Conservation (phyloP, 192 early-diverging fungal species). For the Backusella mclennaniae region DNA sequence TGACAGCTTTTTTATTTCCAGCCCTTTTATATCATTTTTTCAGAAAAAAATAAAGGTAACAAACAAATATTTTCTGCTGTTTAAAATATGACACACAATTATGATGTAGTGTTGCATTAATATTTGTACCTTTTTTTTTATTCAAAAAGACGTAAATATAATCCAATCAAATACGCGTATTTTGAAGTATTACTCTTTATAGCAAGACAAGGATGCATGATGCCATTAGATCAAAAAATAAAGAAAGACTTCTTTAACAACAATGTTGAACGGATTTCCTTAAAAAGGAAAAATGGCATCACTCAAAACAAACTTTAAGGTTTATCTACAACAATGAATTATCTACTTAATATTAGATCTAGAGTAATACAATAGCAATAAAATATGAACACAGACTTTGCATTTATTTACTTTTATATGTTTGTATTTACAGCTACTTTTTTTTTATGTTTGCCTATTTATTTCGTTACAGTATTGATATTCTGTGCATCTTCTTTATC, state of each 20-base stretch:
- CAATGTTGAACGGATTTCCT: not conserved
- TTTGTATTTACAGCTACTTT: not conserved
- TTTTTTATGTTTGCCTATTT: not conserved
- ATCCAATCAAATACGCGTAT: not conserved
- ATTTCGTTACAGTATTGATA: not conserved
- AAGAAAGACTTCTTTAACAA: not conserved
- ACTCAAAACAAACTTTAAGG: slow-evolving; percentile 1
- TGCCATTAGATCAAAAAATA: not conserved
- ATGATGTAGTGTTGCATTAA: slow-evolving; percentile 9
- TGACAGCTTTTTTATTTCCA: not conserved
- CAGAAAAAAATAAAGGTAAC: not conserved
- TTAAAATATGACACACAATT: not conserved
- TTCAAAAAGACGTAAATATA: not conserved
- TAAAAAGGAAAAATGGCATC: slow-evolving; percentile 4
- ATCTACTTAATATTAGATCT: not conserved
- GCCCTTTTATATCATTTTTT: not conserved
- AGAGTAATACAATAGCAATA: not conserved
- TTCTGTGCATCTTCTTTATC: no score
- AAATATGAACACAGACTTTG: not conserved
- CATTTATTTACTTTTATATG: not conserved
- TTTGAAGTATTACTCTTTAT: not conserved
- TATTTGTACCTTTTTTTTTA: not conserved
- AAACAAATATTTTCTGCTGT: not conserved
- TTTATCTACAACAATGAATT: not conserved
- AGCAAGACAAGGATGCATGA: slow-evolving; percentile 4